These are phyloP conservation scores for Baorangia bicolor DNA, from an alignment of 768 basidiomycete species.

Conservation along the genomic window DNA sequence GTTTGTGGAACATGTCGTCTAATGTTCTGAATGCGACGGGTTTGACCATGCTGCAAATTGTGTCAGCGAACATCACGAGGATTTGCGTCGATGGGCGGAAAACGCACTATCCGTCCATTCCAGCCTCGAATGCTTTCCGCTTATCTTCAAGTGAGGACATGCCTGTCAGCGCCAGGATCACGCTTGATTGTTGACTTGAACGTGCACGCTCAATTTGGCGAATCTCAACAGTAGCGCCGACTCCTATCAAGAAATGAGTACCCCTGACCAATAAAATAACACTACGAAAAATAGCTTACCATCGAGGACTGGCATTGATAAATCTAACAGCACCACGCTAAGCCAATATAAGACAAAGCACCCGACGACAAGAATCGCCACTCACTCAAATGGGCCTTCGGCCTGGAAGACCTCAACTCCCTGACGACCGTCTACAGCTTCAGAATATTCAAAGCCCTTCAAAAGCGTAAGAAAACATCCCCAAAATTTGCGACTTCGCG, in stretches of 20 bases:
- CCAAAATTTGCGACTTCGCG: neutral
- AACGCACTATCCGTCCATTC: constrained; percentile 91
- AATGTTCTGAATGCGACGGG: constrained; percentile 93
- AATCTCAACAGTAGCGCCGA: constrained; percentile 82
- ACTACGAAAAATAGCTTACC: constrained; percentile 42
- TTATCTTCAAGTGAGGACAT: constrained; percentile 95
- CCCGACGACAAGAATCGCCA: constrained; percentile 9
- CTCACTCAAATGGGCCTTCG: constrained; percentile 85
- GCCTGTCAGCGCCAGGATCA: constrained; percentile 88
- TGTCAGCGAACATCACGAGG: neutral
- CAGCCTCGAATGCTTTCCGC: constrained; percentile 84
- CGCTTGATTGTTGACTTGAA: constrained; percentile 34
- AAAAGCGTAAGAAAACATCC: neutral
- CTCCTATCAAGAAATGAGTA: constrained; percentile 44
- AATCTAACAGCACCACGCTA: constrained; percentile 83
- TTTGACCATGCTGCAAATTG: constrained; percentile 71
- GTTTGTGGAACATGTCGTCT: constrained; percentile 76
- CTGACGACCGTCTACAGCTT: constrained; percentile 82
- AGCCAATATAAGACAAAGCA: constrained; percentile 1
- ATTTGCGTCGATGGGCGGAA: constrained; percentile 15
- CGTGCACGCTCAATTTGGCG: constrained; percentile 64
- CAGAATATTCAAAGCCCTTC: constrained; percentile 70
- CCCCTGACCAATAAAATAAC: neutral
- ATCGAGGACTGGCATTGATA: constrained; percentile 94
- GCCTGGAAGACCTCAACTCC: constrained; percentile 74